These are phyloP conservation scores for Flueggea neowawraea DNA, from an alignment of 441 rosid species.

Conservation along the genomic window DNA sequence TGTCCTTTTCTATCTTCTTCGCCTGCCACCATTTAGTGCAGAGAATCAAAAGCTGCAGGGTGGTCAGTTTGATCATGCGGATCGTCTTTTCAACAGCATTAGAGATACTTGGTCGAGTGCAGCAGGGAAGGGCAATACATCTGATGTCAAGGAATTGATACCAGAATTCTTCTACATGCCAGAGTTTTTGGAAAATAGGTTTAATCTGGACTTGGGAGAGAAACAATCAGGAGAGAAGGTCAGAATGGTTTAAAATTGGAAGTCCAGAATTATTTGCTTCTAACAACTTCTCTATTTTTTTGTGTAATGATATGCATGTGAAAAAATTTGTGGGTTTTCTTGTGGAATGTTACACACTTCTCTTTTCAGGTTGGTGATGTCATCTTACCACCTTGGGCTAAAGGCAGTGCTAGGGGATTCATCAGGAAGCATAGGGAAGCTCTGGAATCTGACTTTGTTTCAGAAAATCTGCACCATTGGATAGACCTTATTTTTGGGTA, in stretches of 20 bases:
- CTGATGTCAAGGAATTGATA: slow-evolving; percentile 99
- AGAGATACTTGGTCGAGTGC: slow-evolving; percentile 99
- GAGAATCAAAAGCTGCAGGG: slow-evolving; percentile 99
- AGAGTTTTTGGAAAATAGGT: slow-evolving; percentile 88
- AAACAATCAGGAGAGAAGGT: slow-evolving; percentile 99
- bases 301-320: slow-evolving; percentile 2
- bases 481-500: slow-evolving; percentile 98
- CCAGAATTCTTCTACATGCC: slow-evolving; percentile 99
- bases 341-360: no score
- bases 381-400: slow-evolving; percentile 97
- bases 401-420: slow-evolving; percentile 95
- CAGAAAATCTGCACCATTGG: slow-evolving; percentile 99
- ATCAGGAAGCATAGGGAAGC: slow-evolving; percentile 96
- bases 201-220: slow-evolving; percentile 93
- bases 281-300: not conserved
- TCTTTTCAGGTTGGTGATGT: slow-evolving; percentile 87
- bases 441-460: slow-evolving; percentile 92
- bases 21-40: slow-evolving; percentile 95
- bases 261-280: not conserved
- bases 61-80: slow-evolving; percentile 99
- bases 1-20: slow-evolving; percentile 98
- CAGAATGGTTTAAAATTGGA: not conserved
- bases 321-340: no score
- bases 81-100: slow-evolving; percentile 94
- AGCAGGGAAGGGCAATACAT: slow-evolving; percentile 98